These are phyloP conservation scores for Mycena citricolor DNA, from an alignment of 1,284 basidiomycete species.

Conservation along the genomic window DNA sequence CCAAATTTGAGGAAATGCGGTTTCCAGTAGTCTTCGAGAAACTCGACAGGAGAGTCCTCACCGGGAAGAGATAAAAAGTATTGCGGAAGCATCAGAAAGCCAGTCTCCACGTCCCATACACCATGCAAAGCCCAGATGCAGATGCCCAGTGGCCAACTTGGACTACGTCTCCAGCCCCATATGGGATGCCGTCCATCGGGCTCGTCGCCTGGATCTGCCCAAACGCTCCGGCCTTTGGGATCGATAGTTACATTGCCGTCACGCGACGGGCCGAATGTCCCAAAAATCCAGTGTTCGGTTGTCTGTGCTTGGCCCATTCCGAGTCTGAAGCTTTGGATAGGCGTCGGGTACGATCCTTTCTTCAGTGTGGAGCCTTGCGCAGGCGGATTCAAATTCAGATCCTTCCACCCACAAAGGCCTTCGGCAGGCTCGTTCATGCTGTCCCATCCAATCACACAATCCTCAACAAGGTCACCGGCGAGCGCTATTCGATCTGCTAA, in stretches of 20 bases:
- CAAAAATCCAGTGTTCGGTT: conserved; percentile 86
- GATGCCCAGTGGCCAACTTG: conserved; percentile 78
- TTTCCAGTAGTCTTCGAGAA: conserved; percentile 83
- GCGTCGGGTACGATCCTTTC: conserved; percentile 86
- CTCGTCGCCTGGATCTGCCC: conserved; percentile 54
- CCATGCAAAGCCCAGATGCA: conserved; percentile 94
- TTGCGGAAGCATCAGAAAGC: conserved; percentile 68
- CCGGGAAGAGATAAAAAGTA: conserved; percentile 69
- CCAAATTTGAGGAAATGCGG: conserved; percentile 74
- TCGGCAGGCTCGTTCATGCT: conserved; percentile 94
- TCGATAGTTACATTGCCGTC: conserved; percentile 79
- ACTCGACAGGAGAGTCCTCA: conserved; percentile 49
- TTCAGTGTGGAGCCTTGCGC: conserved; percentile 72
- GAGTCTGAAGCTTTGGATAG: conserved; percentile 80
- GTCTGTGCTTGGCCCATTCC: conserved; percentile 87
- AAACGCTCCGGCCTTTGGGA: conserved; percentile 76
- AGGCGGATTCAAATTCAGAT: conserved; percentile 67
- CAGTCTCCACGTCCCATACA: conserved; percentile 83
- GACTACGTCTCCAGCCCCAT: conserved; percentile 83
- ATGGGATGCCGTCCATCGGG: conserved; percentile 48
- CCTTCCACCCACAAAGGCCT: conserved; percentile 77
- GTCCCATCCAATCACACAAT: conserved; percentile 95
- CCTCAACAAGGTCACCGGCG: conserved; percentile 78
- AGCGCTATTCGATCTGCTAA: conserved; percentile 77
- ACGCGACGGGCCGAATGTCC: conserved; percentile 75